Percentiles rank a stretch among this genome's conserved stretches.
Conservation (phyloP, 768 basidiomycete genomes). For the Pleurotus giganteus region DNA sequence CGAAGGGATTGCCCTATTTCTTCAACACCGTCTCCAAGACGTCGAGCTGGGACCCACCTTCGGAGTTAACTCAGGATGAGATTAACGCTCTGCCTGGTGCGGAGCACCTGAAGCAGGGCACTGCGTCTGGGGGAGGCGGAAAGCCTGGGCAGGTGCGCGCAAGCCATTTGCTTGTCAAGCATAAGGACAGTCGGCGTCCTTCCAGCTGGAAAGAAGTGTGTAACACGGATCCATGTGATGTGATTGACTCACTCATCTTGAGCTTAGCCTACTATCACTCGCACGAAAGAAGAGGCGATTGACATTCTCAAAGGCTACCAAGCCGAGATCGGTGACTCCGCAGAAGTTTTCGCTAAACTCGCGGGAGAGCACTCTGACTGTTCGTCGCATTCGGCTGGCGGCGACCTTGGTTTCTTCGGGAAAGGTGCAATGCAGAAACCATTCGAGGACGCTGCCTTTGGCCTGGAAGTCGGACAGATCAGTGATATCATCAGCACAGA, state of each 20-base stretch:
- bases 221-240: slow-evolving; percentile 3
- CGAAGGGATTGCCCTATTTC: slow-evolving; percentile 81
- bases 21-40: slow-evolving; percentile 69
- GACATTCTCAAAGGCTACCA: slow-evolving; percentile 68
- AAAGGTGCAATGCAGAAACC: slow-evolving; percentile 95
- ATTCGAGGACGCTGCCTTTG: slow-evolving; percentile 88
- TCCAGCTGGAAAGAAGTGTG: slow-evolving; percentile 82
- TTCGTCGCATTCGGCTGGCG: slow-evolving; percentile 75
- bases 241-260: neutral
- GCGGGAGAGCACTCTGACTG: slow-evolving; percentile 85
- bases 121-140: slow-evolving; percentile 15
- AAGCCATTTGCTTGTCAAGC: slow-evolving; percentile 95
- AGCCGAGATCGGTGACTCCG: slow-evolving; percentile 52
- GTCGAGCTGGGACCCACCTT: slow-evolving; percentile 81
- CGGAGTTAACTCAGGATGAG: slow-evolving; percentile 59
- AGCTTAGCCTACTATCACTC: slow-evolving; percentile 72
- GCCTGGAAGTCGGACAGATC: slow-evolving; percentile 68
- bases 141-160: slow-evolving; percentile 70
- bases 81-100: slow-evolving; percentile 68
- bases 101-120: slow-evolving; percentile 32
- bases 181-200: slow-evolving; percentile 72
- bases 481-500: slow-evolving; percentile 86
- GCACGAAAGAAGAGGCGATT: slow-evolving; percentile 87
- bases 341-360: slow-evolving; percentile 69
- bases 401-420: slow-evolving; percentile 88